phyloP scores from a whole-genome alignment of 495 filamentous ascomycete species.

The Tuber borchii region DNA sequence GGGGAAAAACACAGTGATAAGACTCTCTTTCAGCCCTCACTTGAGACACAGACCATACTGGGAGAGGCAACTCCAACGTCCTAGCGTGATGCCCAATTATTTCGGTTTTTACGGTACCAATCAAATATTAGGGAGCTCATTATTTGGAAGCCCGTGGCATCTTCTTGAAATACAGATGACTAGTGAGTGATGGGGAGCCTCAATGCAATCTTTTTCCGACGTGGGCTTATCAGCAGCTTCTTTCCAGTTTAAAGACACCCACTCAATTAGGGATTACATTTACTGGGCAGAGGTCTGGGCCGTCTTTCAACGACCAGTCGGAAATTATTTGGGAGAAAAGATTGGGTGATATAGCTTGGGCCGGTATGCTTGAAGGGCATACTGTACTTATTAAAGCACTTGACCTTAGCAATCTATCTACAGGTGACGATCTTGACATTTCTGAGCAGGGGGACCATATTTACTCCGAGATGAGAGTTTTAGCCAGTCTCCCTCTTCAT shows the following conservation, averaged over 20 bases:
- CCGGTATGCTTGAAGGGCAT: slow-evolving; percentile 21
- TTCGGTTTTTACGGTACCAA: too few relatives aligned
- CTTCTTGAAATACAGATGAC: slow-evolving; percentile 22
- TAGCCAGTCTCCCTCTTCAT: slow-evolving; percentile 21
- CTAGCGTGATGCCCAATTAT: too few relatives aligned
- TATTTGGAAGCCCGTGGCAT: slow-evolving; percentile 27
- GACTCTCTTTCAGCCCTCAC: too few relatives aligned
- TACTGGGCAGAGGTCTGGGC: not conserved
- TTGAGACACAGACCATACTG: too few relatives aligned
- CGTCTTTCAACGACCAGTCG: slow-evolving; percentile 6
- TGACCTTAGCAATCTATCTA: slow-evolving; percentile 5
- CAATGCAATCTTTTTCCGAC: slow-evolving; percentile 16
- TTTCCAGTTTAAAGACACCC: slow-evolving; percentile 18
- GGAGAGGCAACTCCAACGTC: too few relatives aligned
- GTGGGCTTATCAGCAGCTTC: slow-evolving; percentile 24
- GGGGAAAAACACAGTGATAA: too few relatives aligned
- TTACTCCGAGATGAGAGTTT: slow-evolving; percentile 25
- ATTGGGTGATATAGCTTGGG: slow-evolving; percentile 17
- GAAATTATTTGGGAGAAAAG: slow-evolving; percentile 18
- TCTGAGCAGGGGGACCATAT: slow-evolving; percentile 21
- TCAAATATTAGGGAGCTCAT: slow-evolving; percentile 12
- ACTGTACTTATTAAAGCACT: slow-evolving; percentile 25
- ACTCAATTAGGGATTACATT: slow-evolving; percentile 15
- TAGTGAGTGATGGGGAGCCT: slow-evolving; percentile 6
- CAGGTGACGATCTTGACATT: not conserved